Base-by-base conservation (phyloP, 2,329 filamentous ascomycete species). In the Cladosporium sp. region DNA sequence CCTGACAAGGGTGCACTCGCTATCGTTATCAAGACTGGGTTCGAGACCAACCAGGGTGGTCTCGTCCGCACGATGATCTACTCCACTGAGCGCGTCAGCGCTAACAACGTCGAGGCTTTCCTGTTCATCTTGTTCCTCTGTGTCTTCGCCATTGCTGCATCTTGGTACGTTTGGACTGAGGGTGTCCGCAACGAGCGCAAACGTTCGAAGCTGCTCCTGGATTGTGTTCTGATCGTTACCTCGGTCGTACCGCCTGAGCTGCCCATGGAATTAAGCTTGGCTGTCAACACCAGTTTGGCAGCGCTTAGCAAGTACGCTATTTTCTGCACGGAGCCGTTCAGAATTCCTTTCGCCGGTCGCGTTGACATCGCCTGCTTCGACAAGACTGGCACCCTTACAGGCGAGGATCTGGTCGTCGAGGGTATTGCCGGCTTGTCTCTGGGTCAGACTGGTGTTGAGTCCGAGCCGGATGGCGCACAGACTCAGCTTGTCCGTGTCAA, bases 1-100 rank as follows among this genome's bases (percentile, higher is more conserved):
- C 93, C 95, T 0, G 93, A 98, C 70, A 89, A 93, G 63, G 93
- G 93, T 49, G 93, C 91, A 34, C 82, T 97, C 77, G 93, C 91
- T 56, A 82, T 98, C 58, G 89, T 98, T 43, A 86, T 91, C 66
- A 97, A 96, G 80, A 98, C 93, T 50, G 93, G 93, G 10, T 98
- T 98, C 65, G 95, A 98, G 74, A 98, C 93, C 9, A 97, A 92
- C 53, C 95, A 98, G 73, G 93, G 93, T 58, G 96, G 90, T 71
- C 81, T 98, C 55, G 93, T 98, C 56, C 87, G 93, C 57, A 98
- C 93, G 61, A 98, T 98, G 93, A 98, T 98, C 66, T 98, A 95
- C 76, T 96, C 95, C 1, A 98, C 93, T 1, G 93, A 98, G 72
- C 89, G 92, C 60, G 92, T 98, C 19, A 97, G 92, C n/a, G 93